These are phyloP conservation scores for Dictyophora rubrovolvata DNA, from an alignment of 768 basidiomycete genomes.

Conservation along the genomic window DNA sequence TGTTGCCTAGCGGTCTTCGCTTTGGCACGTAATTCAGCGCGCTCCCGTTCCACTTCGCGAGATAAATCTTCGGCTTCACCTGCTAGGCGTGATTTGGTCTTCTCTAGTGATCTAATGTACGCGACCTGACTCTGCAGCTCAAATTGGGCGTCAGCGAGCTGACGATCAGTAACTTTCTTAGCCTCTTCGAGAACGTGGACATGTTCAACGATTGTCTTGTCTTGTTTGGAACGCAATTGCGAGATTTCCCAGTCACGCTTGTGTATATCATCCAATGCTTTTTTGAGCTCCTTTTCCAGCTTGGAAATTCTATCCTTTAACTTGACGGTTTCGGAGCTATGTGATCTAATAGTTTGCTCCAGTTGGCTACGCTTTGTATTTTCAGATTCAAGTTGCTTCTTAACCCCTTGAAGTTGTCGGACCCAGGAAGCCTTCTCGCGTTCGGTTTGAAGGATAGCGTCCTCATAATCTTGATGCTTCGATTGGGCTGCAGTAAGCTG, in stretches of 20 bases:
- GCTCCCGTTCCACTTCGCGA: constrained; percentile 63
- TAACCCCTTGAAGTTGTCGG: constrained; percentile 58
- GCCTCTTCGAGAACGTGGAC: constrained; percentile 94
- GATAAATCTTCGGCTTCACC: constrained; percentile 77
- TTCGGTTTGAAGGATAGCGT: constrained; percentile 74
- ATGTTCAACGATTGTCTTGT: constrained; percentile 98
- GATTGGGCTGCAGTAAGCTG: constrained; percentile 62
- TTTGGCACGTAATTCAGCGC: constrained; percentile 51
- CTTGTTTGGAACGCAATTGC: constrained; percentile 76
- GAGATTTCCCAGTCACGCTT: constrained; percentile 78
- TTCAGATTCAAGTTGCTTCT: constrained; percentile 70
- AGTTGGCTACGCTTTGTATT: constrained; percentile 60
- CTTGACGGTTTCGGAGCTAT: constrained; percentile 60
- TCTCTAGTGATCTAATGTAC: constrained; percentile 81
- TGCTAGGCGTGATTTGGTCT: constrained; percentile 61
- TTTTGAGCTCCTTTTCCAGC: constrained; percentile 72
- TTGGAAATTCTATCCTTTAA: constrained; percentile 61
- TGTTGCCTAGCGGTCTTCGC: constrained; percentile 57
- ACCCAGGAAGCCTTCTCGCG: constrained; percentile 68
- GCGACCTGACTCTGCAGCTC: constrained; percentile 66
- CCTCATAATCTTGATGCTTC: constrained; percentile 81
- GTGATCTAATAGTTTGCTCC: constrained; percentile 50
- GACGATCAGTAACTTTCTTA: constrained; percentile 86
- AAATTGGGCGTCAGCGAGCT: constrained; percentile 69
- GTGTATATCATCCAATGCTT: constrained; percentile 71